phyloP scores from a whole-genome alignment of 164 flowering plant species.

The Piper longum region DNA sequence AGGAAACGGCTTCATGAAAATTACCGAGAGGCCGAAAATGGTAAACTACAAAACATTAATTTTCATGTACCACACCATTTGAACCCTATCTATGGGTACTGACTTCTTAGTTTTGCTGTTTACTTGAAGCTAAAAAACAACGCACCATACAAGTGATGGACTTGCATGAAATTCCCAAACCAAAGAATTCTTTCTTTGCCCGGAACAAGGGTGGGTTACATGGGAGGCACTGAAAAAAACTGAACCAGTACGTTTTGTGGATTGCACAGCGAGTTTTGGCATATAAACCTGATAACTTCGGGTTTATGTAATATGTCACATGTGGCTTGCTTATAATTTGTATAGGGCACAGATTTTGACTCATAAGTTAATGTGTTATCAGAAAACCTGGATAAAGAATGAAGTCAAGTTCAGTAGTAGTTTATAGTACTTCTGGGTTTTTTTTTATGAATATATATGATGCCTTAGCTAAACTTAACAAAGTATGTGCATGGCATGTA shows the following conservation, averaged over 20 bases:
- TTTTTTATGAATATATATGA: too few relatives aligned
- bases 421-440: too few relatives aligned
- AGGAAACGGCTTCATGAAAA: slow-evolving; percentile 77
- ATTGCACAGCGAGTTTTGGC: background rate
- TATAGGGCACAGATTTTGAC: too few relatives aligned
- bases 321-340: too few relatives aligned
- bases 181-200: slow-evolving; percentile 61
- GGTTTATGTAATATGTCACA: too few relatives aligned
- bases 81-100: background rate
- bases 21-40: slow-evolving; percentile 89
- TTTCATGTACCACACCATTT: background rate
- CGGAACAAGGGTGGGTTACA: slow-evolving; percentile 72
- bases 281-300: background rate
- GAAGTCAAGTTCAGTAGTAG: too few relatives aligned
- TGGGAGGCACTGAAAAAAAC: slow-evolving; percentile 38
- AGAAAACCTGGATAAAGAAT: too few relatives aligned
- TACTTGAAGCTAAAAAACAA: slow-evolving; percentile 80
- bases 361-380: too few relatives aligned
- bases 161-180: slow-evolving; percentile 82
- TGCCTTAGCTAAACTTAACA: too few relatives aligned
- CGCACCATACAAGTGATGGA: slow-evolving; percentile 92
- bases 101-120: background rate
- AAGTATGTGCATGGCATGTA: too few relatives aligned
- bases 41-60: slow-evolving; percentile 16
- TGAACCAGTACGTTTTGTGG: background rate